Percentiles rank a stretch among this genome's conserved stretches.
Conservation (phyloP, 768 basidiomycete genomes). For the Hygrocybe coccinea region DNA sequence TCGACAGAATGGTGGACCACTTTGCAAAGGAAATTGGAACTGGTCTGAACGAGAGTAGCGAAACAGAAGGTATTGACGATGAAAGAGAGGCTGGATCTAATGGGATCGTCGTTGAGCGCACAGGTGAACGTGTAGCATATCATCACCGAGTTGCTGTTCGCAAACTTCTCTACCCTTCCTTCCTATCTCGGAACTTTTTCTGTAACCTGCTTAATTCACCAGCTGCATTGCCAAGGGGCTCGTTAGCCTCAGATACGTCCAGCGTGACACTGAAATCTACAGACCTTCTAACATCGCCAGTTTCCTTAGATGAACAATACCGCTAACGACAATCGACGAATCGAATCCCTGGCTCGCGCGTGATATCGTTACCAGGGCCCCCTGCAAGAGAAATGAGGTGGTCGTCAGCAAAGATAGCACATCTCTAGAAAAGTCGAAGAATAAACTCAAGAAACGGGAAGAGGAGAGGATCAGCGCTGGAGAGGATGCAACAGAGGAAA, state of each 20-base stretch:
- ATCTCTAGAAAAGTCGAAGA: constrained; percentile 58
- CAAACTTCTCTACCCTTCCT: neutral
- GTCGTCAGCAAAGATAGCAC: constrained; percentile 64
- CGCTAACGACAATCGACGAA: constrained; percentile 17
- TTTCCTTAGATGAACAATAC: constrained; percentile 7
- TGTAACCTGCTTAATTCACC: constrained; percentile 16
- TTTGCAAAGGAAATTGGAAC: constrained; percentile 63
- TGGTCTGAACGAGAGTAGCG: constrained; percentile 27
- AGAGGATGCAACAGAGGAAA: constrained; percentile 79
- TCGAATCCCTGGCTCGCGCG: constrained; percentile 80
- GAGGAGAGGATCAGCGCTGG: constrained; percentile 54
- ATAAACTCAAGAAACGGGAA: constrained; percentile 63
- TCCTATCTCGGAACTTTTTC: neutral
- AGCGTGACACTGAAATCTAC: constrained; percentile 66
- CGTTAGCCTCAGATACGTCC: constrained; percentile 52
- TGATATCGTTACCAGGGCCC: constrained; percentile 38
- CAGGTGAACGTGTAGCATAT: constrained; percentile 62
- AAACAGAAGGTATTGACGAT: constrained; percentile 25
- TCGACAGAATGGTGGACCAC: constrained; percentile 63
- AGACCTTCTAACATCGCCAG: constrained; percentile 40
- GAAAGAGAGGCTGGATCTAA: constrained; percentile 24
- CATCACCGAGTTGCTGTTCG: constrained; percentile 44
- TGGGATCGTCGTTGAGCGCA: constrained; percentile 48
- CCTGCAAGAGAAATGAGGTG: constrained; percentile 71
- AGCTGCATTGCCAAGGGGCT: constrained; percentile 21